These are phyloP conservation scores for Fusarium compactum DNA, from an alignment of 2,329 filamentous ascomycete genomes.

Conservation along the genomic window DNA sequence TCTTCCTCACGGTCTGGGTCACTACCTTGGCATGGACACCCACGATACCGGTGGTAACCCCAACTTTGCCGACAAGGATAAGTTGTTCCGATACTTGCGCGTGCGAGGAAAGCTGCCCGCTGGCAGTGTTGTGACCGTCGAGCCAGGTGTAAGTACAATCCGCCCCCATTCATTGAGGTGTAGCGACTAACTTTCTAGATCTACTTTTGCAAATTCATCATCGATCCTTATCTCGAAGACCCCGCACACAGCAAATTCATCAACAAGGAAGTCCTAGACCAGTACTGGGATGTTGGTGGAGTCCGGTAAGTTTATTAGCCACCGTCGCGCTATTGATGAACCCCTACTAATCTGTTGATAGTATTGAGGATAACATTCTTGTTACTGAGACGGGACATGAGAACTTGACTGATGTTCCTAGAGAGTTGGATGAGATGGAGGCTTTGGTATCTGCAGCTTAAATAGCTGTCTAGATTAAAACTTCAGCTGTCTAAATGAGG, in stretches of 20 bases:
- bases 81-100: conserved; percentile 88
- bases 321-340: conserved; percentile 4
- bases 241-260: conserved; percentile 81
- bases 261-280: conserved; percentile 76
- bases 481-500: not conserved
- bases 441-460: conserved; percentile 47
- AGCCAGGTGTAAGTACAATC: conserved; percentile 78
- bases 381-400: conserved; percentile 76
- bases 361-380: conserved; percentile 78
- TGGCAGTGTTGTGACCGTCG: conserved; percentile 90
- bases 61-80: conserved; percentile 82
- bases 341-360: conserved; percentile 43
- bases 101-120: conserved; percentile 80
- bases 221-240: conserved; percentile 81
- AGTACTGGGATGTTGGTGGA: conserved; percentile 86
- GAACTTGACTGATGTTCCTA: conserved; percentile 79
- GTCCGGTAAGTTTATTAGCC: conserved; percentile 65
- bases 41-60: conserved; percentile 87
- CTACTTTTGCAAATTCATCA: conserved; percentile 93
- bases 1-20: conserved; percentile 90
- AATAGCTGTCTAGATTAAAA: not conserved
- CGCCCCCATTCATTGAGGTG: too few relatives aligned
- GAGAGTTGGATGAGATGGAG: conserved; percentile 74
- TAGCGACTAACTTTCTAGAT: conserved; percentile 60
- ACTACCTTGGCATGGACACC: conserved; percentile 93